Conservation (phyloP, 2,329 filamentous ascomycete species). For the Aspergillus sp. region DNA sequence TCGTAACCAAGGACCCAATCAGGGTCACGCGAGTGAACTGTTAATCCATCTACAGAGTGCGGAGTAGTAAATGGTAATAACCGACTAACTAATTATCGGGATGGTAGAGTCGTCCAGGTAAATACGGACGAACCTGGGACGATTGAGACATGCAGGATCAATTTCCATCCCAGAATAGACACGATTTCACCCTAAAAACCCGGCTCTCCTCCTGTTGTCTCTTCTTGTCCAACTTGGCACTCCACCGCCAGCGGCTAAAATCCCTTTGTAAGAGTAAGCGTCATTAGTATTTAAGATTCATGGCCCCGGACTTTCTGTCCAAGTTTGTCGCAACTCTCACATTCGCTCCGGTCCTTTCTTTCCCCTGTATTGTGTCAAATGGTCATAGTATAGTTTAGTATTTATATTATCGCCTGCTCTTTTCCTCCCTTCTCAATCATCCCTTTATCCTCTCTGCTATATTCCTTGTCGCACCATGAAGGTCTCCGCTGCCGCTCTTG, state of each 20-base stretch:
- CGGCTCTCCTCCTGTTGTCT: too few relatives aligned
- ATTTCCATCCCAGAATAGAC: too few relatives aligned
- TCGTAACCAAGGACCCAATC: too few relatives aligned
- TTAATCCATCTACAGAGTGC: too few relatives aligned
- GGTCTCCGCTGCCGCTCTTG: constrained; percentile 21
- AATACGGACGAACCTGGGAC: too few relatives aligned
- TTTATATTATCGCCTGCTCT: not conserved
- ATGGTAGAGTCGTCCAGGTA: too few relatives aligned
- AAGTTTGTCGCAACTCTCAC: not conserved
- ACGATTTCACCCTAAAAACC: too few relatives aligned
- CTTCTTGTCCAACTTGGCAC: not conserved
- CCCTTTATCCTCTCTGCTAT: not conserved
- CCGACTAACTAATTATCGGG: too few relatives aligned
- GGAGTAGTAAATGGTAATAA: too few relatives aligned
- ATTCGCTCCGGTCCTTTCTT: not conserved
- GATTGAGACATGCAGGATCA: too few relatives aligned
- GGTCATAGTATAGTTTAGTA: not conserved
- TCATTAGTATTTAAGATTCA: not conserved
- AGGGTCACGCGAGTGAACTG: too few relatives aligned
- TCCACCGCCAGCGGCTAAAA: not conserved
- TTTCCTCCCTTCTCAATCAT: not conserved
- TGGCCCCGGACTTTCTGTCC: not conserved
- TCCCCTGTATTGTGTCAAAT: not conserved
- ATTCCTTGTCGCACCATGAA: constrained; percentile 25
- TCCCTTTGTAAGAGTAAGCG: not conserved